Evolutionary conservation across 257 asterid species (phyloP).

Genomic region (Forsythia suspensa): DNA sequence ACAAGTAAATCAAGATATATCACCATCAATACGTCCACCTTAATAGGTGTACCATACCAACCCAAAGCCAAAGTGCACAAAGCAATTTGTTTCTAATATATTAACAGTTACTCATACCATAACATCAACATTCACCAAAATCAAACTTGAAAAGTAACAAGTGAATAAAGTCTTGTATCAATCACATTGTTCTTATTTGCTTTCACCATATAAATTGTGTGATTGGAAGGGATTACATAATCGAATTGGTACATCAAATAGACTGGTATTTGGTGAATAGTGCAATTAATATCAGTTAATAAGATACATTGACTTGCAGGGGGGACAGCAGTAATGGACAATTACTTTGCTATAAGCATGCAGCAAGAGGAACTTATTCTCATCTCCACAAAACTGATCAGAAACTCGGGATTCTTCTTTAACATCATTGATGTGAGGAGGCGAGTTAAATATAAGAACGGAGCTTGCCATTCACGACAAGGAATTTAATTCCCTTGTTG

Average conservation of each 20-base stretch:
- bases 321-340: background rate
- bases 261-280: background rate
- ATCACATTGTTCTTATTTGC: background rate
- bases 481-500: background rate
- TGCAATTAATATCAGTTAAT: constrained; percentile 6
- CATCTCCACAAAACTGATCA: constrained; percentile 20
- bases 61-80: no score
- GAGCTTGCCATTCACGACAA: constrained; percentile 2
- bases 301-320: background rate
- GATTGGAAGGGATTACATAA: background rate
- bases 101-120: no score
- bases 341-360: background rate
- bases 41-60: no score
- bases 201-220: background rate
- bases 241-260: background rate
- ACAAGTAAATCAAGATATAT: no score
- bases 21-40: no score
- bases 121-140: background rate
- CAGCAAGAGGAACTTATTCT: background rate
- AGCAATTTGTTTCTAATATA: no score
- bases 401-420: background rate
- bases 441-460: background rate
- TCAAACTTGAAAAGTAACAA: background rate
- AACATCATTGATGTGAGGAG: background rate
- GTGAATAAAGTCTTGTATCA: background rate